Evolutionary conservation across 371 early-diverging fungal genomes (phyloP), one percentile per base, ranked within the genome.

Genomic region (Mortierella sp.): DNA sequence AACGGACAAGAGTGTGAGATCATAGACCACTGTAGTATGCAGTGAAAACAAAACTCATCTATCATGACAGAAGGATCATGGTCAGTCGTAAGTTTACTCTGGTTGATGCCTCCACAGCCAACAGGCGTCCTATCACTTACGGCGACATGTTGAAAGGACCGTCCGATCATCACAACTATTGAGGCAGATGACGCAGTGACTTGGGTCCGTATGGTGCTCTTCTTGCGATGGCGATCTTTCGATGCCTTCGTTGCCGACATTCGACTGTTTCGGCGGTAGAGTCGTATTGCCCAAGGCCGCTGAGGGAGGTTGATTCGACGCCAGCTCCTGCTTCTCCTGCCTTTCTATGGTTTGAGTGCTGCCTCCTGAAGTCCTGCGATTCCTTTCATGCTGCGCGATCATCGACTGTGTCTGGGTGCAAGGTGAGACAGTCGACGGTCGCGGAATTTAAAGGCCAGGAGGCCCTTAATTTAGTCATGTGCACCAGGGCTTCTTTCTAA

Each of bases 31-130:
- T 76, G 70, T 3, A 64, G 17, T 12, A 76, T 60, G 40, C 76
- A 69, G 22, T 53, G 54, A 28, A 64, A 65, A 48, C 70, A 68
- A 39, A 76, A 76, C 14, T 69, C 69, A 29, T 76, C 74, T 73
- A 55, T 10, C 34, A 34, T 34, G 7, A 44, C 28, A 13, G 27
- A 14, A 16, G 9, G 25, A 16, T 28, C 9, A 39, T n/a, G 46
- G 17, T 31, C 12, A 19, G 17, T 34, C 39, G 21, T 25, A 19
- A 17, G 4, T 49, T n/a, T n/a, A n/a, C n/a, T 39, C 39, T 9
- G 39, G 39, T 9, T 39, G 7, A 14, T 39, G 7, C 14, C 9
- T 39, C 9, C 39, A 39, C 7, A 39, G 39, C 7, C 9, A 7
- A 14, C 39, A 14, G 39, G 45, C n/a, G 19, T 9, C 13, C 7